Evolutionary conservation across 202 grass and related monocot genomes (phyloP), one percentile per base, ranked within the genome.

Genomic region (Hordeum pubiflorum): DNA sequence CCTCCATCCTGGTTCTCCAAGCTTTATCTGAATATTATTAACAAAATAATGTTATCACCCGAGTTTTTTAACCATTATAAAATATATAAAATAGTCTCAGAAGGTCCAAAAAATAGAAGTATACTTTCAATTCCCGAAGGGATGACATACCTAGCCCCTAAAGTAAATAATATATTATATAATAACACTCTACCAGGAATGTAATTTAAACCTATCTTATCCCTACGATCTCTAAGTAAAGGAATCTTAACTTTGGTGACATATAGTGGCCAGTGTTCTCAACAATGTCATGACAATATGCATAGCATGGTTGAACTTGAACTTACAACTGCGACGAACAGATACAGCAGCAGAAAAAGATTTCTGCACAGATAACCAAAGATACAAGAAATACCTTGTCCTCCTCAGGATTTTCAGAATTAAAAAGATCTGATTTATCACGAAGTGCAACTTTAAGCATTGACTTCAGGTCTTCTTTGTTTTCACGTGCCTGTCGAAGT

Each of bases 371-470:
- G 57, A 75, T 34, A 72, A 64, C 26, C 23, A 79, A 54, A 72
- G 27, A 58, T 23, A 41, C 68, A 77, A 43, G 17, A 56, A 63
- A 78, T 86, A 99, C 96, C 92, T 96, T 95, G 76, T 99, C 96
- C 61, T 98, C 90, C 77, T 89, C 92, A 38, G 83, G 87, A 88
- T 83, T 91, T 85, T 99, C 96, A 79, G 89, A 99, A 84, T 93
- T 99, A 85, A 98, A 93, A 85, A 98, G 22, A 91, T 98, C 96
- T 32, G 96, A 98, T 57, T 95, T 98, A 87, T 95, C 92, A 37
- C 86, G 89, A 65, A 98, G 96, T 44, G 78, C 50, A 85, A 85
- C 90, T 85, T 95, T 95, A 57, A 98, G 90, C 88, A 89, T 98
- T 29, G 86, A 89, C 82, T 98, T 98, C 66, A 98, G 75, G 3